Evolutionary conservation across 1,284 basidiomycete genomes (phyloP), one percentile per base, ranked within the genome.

Genomic region (Ganoderma leucocontextum): DNA sequence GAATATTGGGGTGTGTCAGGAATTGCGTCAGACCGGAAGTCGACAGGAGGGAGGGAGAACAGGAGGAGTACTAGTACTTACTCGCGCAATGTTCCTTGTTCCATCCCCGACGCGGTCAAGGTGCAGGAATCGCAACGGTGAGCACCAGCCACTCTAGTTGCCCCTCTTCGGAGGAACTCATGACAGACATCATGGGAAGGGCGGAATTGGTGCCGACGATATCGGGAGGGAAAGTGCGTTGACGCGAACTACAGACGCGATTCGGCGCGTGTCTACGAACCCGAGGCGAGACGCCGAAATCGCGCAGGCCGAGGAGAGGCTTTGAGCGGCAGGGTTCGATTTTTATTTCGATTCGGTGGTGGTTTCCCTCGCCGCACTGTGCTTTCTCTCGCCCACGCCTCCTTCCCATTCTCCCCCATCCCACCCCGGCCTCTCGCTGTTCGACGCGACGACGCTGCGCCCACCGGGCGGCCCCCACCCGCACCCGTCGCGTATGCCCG

Each of bases 211-310:
- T 41, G n/a, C 38, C 58, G 58, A 60, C 22, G 36, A 7, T 22
- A 60, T 60, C n/a, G 38, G 58, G 38, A 41, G 58, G 13, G 52
- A n/a, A 55, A 62, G 36, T 19, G n/a, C n/a, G 33, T 49, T 6
- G 64, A 60, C 44, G 64, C 64, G 64, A 60, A 41, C 60, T 49
- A 41, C n/a, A 53, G 62, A 36, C 47, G 17, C 12, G 49, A 39
- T 58, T 22, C 22, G 61, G 55, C 42, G 60, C 60, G 62, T 67
- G 66, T 67, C 36, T 67, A 67, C 66, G 62, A 63, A 67, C 57
- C 66, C 33, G 55, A 55, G 33, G 29, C 53, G 33, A 55, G 53
- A 19, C 47, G 47, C 47, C 19, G 22, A 22, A 49, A 9, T 12
- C 15, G 22, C 47, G 22, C 47, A 49, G 47, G 47, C 47, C 47